phyloP scores from a whole-genome alignment of 768 basidiomycete genomes.

The Tulasnella sp. region DNA sequence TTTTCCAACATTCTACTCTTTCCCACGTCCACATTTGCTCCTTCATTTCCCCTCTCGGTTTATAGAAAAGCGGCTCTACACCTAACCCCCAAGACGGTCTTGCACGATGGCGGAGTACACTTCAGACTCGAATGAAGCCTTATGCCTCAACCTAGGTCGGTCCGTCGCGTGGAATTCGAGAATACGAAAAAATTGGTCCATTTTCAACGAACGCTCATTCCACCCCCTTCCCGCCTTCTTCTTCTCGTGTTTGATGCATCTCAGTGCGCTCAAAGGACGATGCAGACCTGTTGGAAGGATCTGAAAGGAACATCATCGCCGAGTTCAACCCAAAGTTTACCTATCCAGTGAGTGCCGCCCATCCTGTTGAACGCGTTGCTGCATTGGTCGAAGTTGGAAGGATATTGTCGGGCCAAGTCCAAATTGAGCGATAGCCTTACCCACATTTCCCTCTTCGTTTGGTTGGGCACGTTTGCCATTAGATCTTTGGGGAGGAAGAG shows the following conservation, averaged over 20 bases:
- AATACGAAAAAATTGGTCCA: too few relatives aligned
- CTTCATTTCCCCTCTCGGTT: slow-evolving; percentile 5
- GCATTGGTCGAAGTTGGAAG: too few relatives aligned
- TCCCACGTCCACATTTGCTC: neutral
- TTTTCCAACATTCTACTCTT: neutral
- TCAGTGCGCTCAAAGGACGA: slow-evolving; percentile 70
- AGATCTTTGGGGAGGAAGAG: slow-evolving; percentile 96
- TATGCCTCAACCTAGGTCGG: slow-evolving; percentile 70
- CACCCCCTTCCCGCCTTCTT: too few relatives aligned
- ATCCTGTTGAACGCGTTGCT: neutral
- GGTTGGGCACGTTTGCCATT: neutral
- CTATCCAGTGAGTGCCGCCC: slow-evolving; percentile 64
- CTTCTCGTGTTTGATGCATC: neutral
- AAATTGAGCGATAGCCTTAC: neutral
- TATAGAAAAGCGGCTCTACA: too few relatives aligned
- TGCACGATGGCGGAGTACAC: slow-evolving; percentile 57
- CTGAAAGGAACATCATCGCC: slow-evolving; percentile 55
- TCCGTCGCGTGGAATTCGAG: slow-evolving; percentile 21
- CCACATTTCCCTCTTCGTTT: neutral
- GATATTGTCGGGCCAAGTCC: neutral
- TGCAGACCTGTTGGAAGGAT: slow-evolving; percentile 45
- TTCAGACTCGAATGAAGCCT: slow-evolving; percentile 68
- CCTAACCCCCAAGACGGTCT: too few relatives aligned
- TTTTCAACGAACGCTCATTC: too few relatives aligned
- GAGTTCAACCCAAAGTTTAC: slow-evolving; percentile 86